Base-by-base conservation (phyloP, 2,329 filamentous ascomycete genomes). In the Cephalotrichum gorgonifer region DNA sequence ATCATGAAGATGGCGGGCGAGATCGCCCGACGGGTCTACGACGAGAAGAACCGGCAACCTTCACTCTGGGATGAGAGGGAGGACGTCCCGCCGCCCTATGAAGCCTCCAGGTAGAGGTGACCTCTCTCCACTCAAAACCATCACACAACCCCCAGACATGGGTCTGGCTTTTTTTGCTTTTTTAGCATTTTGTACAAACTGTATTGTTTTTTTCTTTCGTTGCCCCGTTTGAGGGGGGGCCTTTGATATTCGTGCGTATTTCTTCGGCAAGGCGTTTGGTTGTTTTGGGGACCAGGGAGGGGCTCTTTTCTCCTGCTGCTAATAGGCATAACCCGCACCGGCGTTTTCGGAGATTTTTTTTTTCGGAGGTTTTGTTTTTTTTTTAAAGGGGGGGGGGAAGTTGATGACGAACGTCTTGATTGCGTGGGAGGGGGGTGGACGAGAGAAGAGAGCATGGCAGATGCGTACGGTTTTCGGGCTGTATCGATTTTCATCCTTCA, bases 1-100 rank as follows among this genome's bases (percentile, higher is more conserved):
- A 85, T 93, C 67, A 81, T 85, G 70, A 93, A 95, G 71, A 93
- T 98, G 79, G 90, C 91, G 5, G 84, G 83, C 54, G 93, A 97
- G 65, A 91, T 97, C 58, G 88, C 89, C 31, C 75, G 83, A 46
- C 85, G 88, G 50, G 88, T 95, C 55, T 87, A 91, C 55, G 87
- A 95, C 56, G 87, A 95, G 67, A 93, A 95, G 67, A 71, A 74
- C 48, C 70, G 73, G 31, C 71, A 76, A 48, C 67, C 70, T 25
- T 64, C 64, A 5, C 69, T 74, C 47, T 78, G 74, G 74, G 69
- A 74, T 39, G 76, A 79, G 51, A 66, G 71, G 48, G 75, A 81
- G 52, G 75, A 79, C 43, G 63, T 68, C 5, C 79, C 79, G 6
- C 80, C 80, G 26, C 79, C 80, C 14, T 84, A 84, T 60, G 73